Base-by-base conservation (phyloP, 306 rosid species). In the Sphenostylis stenocarpa region DNA sequence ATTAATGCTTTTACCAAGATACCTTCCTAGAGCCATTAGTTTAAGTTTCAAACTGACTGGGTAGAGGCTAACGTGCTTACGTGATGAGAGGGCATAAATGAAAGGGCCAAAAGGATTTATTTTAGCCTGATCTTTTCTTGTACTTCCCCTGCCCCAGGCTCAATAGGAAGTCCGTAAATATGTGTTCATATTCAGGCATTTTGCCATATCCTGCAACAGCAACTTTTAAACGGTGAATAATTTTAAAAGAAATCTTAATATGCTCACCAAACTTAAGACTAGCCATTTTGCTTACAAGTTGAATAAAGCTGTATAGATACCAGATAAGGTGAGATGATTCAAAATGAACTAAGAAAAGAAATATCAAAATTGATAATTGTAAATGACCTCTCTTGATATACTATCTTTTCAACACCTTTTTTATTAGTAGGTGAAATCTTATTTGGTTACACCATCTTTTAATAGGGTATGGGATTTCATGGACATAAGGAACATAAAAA, bases 131-230 rank as follows among this genome's bases (percentile, higher is more conserved):
- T 76, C 81, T 89, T 82, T 84, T 91, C 84, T 83, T 89, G 80
- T 73, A 88, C 78, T 91, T 86, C 19, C 85, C 85, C 31, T 82
- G 88, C 58, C 49, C 84, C 78, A 91, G 81, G 82, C 90, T 89
- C 85, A 93, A 83, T 31, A 91, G 82, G 84, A 93, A 93, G 82
- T 93, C 98, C 23, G 98, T 93, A 83, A 93, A 91, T 84, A 93
- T 89, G 75, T 91, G 97, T 69, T 93, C 98, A 60, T 93, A 93
- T 75, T 88, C 98, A 5, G 98, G 98, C 95, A 93, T 88, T 84
- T 93, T 93, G 26, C 98, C 98, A 60, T 93, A 93, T 70, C 98
- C 98, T 93, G 89, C 61, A 73, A 74, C 70, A 74, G 72, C 28
- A 34, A 47, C 6, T 17, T 26, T 23, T 44, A 9, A 44, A 69